Conservation (phyloP, 768 basidiomycete species). For the Boletus subparvulus region DNA sequence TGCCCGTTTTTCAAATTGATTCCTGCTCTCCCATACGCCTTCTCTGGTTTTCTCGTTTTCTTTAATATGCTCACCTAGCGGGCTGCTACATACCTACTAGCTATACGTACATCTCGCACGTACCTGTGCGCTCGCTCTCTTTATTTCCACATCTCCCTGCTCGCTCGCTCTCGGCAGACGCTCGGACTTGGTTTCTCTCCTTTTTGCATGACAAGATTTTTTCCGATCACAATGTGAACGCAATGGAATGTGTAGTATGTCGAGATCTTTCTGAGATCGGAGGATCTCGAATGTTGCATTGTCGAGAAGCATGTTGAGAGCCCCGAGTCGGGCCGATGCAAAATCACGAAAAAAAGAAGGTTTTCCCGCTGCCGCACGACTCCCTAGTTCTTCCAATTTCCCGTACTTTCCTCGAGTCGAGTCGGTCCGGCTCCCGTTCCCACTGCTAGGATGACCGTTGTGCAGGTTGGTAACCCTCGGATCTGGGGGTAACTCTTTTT, state of each 20-base stretch:
- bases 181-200: background rate
- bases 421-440: too few relatives aligned
- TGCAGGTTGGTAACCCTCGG: too few relatives aligned
- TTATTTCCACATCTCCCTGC: background rate
- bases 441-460: too few relatives aligned
- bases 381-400: too few relatives aligned
- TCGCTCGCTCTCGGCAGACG: background rate
- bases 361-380: too few relatives aligned
- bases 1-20: conserved; percentile 1
- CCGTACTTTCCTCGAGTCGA: too few relatives aligned
- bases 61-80: background rate
- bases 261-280: too few relatives aligned
- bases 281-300: too few relatives aligned
- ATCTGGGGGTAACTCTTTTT: too few relatives aligned
- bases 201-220: background rate
- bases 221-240: background rate
- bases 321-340: too few relatives aligned
- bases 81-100: background rate
- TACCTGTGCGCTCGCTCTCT: background rate
- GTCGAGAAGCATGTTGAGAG: too few relatives aligned
- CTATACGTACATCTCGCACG: background rate
- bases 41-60: background rate
- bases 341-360: too few relatives aligned
- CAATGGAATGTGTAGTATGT: conserved; percentile 7
- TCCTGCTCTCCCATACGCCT: background rate